Evolutionary conservation across 2,329 filamentous ascomycete species (phyloP).

Genomic region (Dactylonectria estremocensis): DNA sequence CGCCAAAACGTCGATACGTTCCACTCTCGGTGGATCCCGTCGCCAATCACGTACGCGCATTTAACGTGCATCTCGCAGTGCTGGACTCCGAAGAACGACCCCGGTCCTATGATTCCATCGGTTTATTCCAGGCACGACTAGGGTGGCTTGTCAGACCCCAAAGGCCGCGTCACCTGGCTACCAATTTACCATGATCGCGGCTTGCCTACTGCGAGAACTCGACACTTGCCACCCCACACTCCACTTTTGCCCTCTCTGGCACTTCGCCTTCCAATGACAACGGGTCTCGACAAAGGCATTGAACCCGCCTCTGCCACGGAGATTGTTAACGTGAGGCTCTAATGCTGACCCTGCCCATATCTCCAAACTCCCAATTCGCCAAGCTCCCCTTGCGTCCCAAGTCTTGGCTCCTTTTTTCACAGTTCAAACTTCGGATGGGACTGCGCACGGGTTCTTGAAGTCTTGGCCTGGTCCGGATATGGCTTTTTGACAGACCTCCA

Average conservation of each 20-base stretch:
- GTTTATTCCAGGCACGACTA: conserved; percentile 35
- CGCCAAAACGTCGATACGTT: conserved; percentile 28
- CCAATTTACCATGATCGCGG: conserved; percentile 36
- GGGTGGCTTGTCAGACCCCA: conserved; percentile 42
- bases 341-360: conserved; percentile 27
- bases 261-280: not conserved
- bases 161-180: conserved; percentile 48
- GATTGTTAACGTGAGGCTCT: conserved; percentile 23
- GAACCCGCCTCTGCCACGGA: conserved; percentile 1
- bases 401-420: not conserved
- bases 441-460: not conserved
- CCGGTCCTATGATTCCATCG: conserved; percentile 8
- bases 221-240: conserved; percentile 14
- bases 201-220: conserved; percentile 41
- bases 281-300: no score
- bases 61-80: conserved; percentile 7
- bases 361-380: conserved; percentile 20
- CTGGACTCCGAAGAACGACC: not conserved
- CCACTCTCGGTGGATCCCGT: conserved; percentile 16
- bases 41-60: conserved; percentile 25
- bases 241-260: not conserved
- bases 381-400: not conserved
- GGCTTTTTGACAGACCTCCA: conserved; percentile 3
- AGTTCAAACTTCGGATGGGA: not conserved
- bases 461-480: conserved; percentile 9